Evolutionary conservation across 2,329 filamentous ascomycete genomes (phyloP).

Genomic region (Cercospora citrullina): DNA sequence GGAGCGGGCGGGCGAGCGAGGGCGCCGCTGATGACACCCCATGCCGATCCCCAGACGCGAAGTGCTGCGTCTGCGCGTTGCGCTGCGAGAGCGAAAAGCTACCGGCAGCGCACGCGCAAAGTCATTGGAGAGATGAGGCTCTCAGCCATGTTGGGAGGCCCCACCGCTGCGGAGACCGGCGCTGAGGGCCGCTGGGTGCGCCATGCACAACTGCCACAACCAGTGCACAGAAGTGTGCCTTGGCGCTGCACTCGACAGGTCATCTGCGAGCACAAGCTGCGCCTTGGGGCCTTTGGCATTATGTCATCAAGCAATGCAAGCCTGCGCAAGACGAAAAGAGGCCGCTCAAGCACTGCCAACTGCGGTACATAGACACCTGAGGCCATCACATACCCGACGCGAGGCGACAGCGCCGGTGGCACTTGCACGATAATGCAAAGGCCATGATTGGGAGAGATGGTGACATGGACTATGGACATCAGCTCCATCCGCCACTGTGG

Average conservation of each 20-base stretch:
- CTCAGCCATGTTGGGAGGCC: background rate
- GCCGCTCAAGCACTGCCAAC: background rate
- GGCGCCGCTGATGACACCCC: conserved; percentile 11
- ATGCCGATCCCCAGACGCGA: conserved; percentile 3
- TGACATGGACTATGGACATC: background rate
- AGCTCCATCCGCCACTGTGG: background rate
- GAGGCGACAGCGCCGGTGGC: background rate
- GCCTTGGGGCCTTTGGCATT: background rate
- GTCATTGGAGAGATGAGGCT: background rate
- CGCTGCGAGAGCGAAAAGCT: background rate
- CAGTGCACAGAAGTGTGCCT: background rate
- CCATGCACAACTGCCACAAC: background rate
- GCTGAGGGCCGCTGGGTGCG: background rate
- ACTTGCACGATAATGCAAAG: background rate
- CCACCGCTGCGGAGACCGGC: too few species aligned
- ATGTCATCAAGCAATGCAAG: conserved; percentile 1
- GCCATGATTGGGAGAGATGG: background rate
- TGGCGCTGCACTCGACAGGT: background rate
- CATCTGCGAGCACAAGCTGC: background rate
- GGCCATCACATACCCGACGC: background rate
- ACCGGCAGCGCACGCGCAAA: background rate
- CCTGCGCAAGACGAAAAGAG: background rate
- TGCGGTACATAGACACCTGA: too few species aligned
- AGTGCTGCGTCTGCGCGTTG: background rate
- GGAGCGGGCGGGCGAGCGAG: background rate